Evolutionary conservation across 2,329 filamentous ascomycete genomes (phyloP), one percentile per base, ranked within the genome.

Genomic region (Fusarium drepaniforme): DNA sequence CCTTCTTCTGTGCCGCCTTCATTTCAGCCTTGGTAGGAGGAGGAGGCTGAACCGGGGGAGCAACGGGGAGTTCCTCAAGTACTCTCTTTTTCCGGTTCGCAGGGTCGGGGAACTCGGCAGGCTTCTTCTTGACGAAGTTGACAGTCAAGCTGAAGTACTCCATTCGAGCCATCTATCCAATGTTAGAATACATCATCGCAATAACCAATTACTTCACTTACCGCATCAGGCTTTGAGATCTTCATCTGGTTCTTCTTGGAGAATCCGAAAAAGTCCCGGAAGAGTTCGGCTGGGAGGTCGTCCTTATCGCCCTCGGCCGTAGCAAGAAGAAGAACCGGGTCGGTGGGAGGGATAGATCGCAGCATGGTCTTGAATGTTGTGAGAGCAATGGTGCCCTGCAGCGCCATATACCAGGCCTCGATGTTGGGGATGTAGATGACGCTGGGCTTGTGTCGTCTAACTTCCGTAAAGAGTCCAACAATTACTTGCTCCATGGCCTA

Each of bases 401-500:
- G 80, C 30, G 87, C 88, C 21, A 90, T 85, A 80, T 95, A 96
- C 97, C 97, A 99, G 9, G 93, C 90, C 76, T 98, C 94, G 59
- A 98, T 90, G 76, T 95, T 93, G 3, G 97, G 96, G 51, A 99
- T 93, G 83, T 96, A 98, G 62, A 99, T 97, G 42, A 98, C 94
- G 81, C 95, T 97, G 1, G 97, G 97, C 82, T 98, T 98, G 81
- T 98, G 95, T 42, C 96, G 92, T 82, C 96, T 94, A 42, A 97
- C 94, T 84, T 98, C 97, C 1, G 94, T 92, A 80, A 99, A 98
- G 9, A 97, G 88, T 75, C 96, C 93, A 15, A 98, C 95, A 73
- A 99, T 91, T 12, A 96, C 94, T 76, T 97, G 94, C 85, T 98
- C 97, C 18, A 93, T 90, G 1, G 94, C 91, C 86, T 91, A 70